Percentiles rank a stretch among this genome's conserved stretches.
phyloP scores from a whole-genome alignment of 106 monocot genomes.

The Posidonia australis region DNA sequence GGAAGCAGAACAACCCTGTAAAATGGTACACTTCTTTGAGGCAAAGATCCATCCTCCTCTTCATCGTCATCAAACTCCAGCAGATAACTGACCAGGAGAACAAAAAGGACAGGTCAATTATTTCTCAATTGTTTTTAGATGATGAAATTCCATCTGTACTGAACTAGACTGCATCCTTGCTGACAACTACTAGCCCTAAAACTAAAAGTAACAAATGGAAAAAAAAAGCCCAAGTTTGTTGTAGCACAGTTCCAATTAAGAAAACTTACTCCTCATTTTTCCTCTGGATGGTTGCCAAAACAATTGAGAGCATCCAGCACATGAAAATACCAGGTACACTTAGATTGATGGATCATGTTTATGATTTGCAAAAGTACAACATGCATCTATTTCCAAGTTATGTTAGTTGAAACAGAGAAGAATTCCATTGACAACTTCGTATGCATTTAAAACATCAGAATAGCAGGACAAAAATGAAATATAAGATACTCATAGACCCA shows the following conservation, averaged over 20 bases:
- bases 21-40: constrained; percentile 72
- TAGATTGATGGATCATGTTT: background rate
- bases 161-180: too few relatives aligned
- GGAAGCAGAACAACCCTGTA: constrained; percentile 75
- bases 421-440: too few relatives aligned
- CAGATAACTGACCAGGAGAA: constrained; percentile 38
- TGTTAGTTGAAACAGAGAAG: too few relatives aligned
- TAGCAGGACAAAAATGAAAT: too few relatives aligned
- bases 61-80: constrained; percentile 98
- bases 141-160: too few relatives aligned
- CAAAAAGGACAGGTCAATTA: background rate
- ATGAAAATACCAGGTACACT: background rate
- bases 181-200: too few relatives aligned
- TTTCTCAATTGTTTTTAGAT: background rate
- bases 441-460: too few relatives aligned
- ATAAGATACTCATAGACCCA: too few relatives aligned
- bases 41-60: constrained; percentile 78
- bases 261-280: constrained; percentile 96
- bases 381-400: background rate
- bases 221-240: background rate
- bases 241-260: background rate
- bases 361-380: background rate
- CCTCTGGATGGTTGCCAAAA: constrained; percentile 40
- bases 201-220: background rate
- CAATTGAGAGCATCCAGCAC: constrained; percentile 2